Base-by-base conservation (phyloP, 352 stramenopile species). In the Phytopythium boreale region DNA sequence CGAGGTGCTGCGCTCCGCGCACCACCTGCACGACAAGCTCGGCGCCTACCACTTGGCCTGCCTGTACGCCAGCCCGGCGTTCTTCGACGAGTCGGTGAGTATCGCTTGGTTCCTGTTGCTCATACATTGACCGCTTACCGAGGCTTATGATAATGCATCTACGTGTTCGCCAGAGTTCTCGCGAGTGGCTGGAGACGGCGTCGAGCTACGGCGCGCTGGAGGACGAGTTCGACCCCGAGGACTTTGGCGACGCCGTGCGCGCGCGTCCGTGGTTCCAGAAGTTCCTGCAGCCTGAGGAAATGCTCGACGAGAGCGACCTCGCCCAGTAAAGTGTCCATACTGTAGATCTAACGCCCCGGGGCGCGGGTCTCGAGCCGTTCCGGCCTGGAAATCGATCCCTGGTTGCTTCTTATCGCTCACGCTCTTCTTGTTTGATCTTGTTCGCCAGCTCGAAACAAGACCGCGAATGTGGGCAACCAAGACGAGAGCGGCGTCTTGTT, bases 1-100 rank as follows among this genome's bases (percentile, higher is more conserved):
- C 43, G 73, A 92, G 36, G 73, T 90, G 37, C 67, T 95, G 14
- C 78, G 77, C 0, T 79, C 76, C 14, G 84, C 86, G 6, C 86
- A 95, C 63, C 84, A 93, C 59, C 88, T 92, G 39, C 84, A 95
- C 66, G 86, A 95, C 71, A 87, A 90, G 64, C 77, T 95, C 20
- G 86, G 86, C 0, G 84, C 82, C 56, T 95, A 95, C 63, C 78
- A 82, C 47, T 71, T 95, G 11, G 82, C 86, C 10, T 81, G 71
- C 62, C 62, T 93, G 52, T 93, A 89, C 61, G 86, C 86, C 6
- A 68, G 68, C 2, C 60, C 76, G 1, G 61, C 63, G 20, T 89
- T 88, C 58, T 61, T 77, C 68, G 74, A 95, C 64, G 80, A 92
- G 64, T 63, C 75, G 69, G 80, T 88, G 36, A 36, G 73, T 36